Conservation (phyloP, 352 stramenopile genomes). For the Phytophthora cactorum region DNA sequence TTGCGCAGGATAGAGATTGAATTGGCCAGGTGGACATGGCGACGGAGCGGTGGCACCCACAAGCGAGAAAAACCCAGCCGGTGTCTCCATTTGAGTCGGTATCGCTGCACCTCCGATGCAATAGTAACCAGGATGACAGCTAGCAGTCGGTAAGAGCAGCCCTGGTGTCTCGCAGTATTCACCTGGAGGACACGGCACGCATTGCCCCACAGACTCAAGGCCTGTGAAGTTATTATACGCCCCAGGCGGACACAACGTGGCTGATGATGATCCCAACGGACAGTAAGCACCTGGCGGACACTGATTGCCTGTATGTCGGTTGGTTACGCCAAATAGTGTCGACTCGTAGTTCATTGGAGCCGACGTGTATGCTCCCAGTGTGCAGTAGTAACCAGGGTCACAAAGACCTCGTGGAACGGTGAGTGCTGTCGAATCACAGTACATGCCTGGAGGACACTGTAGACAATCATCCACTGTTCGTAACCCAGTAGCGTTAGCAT, state of each 20-base stretch:
- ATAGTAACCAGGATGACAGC: slow-evolving; percentile 83
- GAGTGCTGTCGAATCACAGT: slow-evolving; percentile 89
- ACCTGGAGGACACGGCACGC: slow-evolving; percentile 77
- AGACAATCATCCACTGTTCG: slow-evolving; percentile 86
- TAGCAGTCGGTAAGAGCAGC: slow-evolving; percentile 64
- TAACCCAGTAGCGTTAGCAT: slow-evolving; percentile 80
- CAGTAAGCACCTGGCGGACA: slow-evolving; percentile 80
- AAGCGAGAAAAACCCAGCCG: slow-evolving; percentile 59
- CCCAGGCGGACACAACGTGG: slow-evolving; percentile 71
- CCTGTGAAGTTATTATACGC: slow-evolving; percentile 82
- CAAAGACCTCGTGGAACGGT: slow-evolving; percentile 79
- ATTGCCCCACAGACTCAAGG: slow-evolving; percentile 74
- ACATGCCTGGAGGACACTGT: slow-evolving; percentile 89
- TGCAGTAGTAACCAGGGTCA: slow-evolving; percentile 93
- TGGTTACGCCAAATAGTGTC: slow-evolving; percentile 67
- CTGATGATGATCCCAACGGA: slow-evolving; percentile 61
- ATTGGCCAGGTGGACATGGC: slow-evolving; percentile 63
- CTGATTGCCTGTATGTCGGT: slow-evolving; percentile 65
- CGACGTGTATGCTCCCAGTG: slow-evolving; percentile 87
- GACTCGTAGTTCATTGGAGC: slow-evolving; percentile 85
- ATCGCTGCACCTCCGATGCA: slow-evolving; percentile 65
- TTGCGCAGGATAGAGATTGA: slow-evolving; percentile 64
- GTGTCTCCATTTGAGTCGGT: slow-evolving; percentile 63
- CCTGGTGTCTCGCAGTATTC: slow-evolving; percentile 80
- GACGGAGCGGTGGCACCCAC: slow-evolving; percentile 48